Evolutionary conservation across 2,329 filamentous ascomycete genomes (phyloP), one percentile per base, ranked within the genome.

Genomic region (Hymenotorrendiella dingleyae): DNA sequence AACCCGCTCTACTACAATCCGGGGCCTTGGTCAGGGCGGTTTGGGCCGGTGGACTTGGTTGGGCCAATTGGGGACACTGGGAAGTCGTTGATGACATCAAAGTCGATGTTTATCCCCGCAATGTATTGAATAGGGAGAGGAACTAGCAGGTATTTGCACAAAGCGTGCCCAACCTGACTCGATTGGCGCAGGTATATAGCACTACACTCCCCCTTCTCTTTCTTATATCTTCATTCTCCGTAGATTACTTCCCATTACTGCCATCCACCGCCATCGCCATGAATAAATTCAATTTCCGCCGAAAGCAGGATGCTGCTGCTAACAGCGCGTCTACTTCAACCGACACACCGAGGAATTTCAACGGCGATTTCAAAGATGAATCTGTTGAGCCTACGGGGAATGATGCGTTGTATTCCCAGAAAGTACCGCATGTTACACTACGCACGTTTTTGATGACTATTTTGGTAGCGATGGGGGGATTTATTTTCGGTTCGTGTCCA

Each of bases 401-500:
- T n/a, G 24, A 30, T 16, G 19, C 32, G 17, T 8, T 20, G 14
- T 3, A 19, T 34, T 34, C 32, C 3, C 7, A 34, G 17, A 41
- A 47, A 34, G 30, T 43, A 10, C 45, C 48, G 22, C 27, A 40
- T 29, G 32, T 39, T 11, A 47, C 54, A 14, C 45, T 55, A 3
- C 46, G 54, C 7, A 55, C 52, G 5, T 23, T 54, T 2, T 20
- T 52, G 14, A 57, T 57, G 55, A 42, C 53, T 4, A 39, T 46
- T 5, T 36, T 57, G 8, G 51, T 53, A 4, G 54, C 56, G 14
- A 54, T 59, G 50, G 56, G 56, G 33, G 56, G 56, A 22, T 61
- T 62, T 19, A 62, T 62, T 16, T 62, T 61, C 29, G 59, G 59
- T 42, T 34, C 7, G 40, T n/a, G 17, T 4, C 10, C 11, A n/a